These are phyloP conservation scores for Dendrobium chrysotoxum DNA, from an alignment of 106 monocot species.

Conservation along the genomic window DNA sequence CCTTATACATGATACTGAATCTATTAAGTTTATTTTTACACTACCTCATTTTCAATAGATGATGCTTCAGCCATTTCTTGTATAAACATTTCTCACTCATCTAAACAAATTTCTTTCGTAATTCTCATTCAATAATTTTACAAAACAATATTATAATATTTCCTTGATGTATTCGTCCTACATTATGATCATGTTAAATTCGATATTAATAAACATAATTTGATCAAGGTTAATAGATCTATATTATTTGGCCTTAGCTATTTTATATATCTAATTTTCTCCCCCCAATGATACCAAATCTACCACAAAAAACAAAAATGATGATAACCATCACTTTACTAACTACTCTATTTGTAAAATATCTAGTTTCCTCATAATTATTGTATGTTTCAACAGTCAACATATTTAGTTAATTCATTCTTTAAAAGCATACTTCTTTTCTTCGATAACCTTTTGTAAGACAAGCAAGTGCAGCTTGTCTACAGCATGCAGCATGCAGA, in stretches of 20 bases:
- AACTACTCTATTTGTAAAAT: not conserved
- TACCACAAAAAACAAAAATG: not conserved
- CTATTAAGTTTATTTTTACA: not conserved
- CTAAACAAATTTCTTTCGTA: not conserved
- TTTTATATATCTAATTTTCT: not conserved
- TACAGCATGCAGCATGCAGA: no score
- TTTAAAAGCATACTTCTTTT: not conserved
- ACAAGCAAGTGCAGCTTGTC: no score
- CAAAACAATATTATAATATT: not conserved
- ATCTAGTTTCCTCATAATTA: not conserved
- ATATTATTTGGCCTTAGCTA: not conserved
- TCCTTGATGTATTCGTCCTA: not conserved
- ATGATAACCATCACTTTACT: not conserved
- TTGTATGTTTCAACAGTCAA: not conserved
- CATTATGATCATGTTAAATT: not conserved
- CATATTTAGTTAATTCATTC: not conserved
- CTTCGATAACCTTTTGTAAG: not conserved
- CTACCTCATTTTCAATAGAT: not conserved
- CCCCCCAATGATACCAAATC: not conserved
- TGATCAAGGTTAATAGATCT: not conserved
- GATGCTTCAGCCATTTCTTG: not conserved
- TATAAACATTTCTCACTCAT: not conserved
- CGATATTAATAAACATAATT: not conserved
- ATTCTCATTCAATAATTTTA: not conserved
- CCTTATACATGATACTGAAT: not conserved